These are phyloP conservation scores for Lunularia cruciata DNA, from an alignment of 225 moss, liverwort and hornwort species.

Conservation along the genomic window DNA sequence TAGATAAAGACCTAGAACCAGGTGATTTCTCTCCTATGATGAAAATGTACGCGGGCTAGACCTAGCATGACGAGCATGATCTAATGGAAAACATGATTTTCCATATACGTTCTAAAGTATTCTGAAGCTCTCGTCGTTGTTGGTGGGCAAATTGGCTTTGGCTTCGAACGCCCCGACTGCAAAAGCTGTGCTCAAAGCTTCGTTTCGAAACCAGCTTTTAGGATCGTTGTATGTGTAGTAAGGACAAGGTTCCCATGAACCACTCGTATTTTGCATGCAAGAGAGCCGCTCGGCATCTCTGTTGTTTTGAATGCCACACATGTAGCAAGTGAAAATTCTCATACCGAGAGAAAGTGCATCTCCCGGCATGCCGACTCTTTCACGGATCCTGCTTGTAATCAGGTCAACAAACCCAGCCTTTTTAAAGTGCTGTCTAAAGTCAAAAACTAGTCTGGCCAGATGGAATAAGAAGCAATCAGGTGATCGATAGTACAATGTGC, in stretches of 20 bases:
- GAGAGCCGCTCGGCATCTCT: conserved; percentile 21
- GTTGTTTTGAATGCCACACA: conserved; percentile 2
- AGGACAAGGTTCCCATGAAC: conserved; percentile 40
- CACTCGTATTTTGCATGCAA: conserved; percentile 21
- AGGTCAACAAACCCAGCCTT: conserved; percentile 1
- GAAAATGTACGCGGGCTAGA: no score
- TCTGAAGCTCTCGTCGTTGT: no score
- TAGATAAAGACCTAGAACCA: no score
- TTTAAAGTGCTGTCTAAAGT: conserved; percentile 3
- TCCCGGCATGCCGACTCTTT: conserved; percentile 17
- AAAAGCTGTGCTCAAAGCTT: conserved; percentile 27
- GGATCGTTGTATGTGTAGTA: conserved; percentile 28
- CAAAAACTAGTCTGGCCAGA: conserved; percentile 8
- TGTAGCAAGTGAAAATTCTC: conserved; percentile 15
- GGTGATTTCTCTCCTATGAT: no score
- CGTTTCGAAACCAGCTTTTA: conserved; percentile 35
- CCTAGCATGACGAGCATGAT: no score
- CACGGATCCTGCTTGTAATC: conserved; percentile 4
- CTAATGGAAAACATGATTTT: no score
- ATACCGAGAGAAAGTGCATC: conserved; percentile 18
- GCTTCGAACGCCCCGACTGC: conserved; percentile 19
- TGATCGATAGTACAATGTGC: not conserved
- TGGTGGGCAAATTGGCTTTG: no score
- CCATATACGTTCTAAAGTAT: no score
- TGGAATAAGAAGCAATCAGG: conserved; percentile 24